phyloP scores from a whole-genome alignment of 1,139 yeast genomes.

The Blastobotrys petasosporus region DNA sequence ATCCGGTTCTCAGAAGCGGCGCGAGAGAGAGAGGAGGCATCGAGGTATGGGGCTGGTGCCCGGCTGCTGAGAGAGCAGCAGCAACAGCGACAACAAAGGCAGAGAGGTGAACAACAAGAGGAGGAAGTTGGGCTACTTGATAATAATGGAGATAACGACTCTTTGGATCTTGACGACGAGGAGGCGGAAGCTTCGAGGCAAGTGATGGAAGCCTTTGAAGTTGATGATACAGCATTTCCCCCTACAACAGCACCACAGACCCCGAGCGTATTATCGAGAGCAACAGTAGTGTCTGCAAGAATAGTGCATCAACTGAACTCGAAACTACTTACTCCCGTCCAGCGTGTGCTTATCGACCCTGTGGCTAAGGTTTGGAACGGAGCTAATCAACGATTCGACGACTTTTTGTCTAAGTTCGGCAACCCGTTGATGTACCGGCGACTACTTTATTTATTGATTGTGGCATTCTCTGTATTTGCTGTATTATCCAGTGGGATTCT shows the following conservation, averaged over 20 bases:
- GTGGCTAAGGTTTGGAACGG: conserved; percentile 53
- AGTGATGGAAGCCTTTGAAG: conserved; percentile 39
- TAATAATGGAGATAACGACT: conserved; percentile 12
- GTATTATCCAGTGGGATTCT: conserved; percentile 53
- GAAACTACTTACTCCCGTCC: conserved; percentile 48
- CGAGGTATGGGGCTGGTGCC: conserved; percentile 13
- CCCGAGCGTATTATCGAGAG: conserved; percentile 21
- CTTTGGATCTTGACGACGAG: not conserved
- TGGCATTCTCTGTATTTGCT: conserved; percentile 52
- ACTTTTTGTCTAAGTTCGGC: conserved; percentile 57
- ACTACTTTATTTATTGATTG: conserved; percentile 59
- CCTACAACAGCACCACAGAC: conserved; percentile 13
- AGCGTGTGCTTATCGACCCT: conserved; percentile 55
- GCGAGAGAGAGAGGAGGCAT: conserved; percentile 12
- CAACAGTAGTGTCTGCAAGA: conserved; percentile 25
- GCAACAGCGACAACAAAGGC: not conserved
- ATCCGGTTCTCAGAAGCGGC: conserved; percentile 11
- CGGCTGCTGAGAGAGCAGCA: conserved; percentile 12
- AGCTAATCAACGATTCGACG: conserved; percentile 47
- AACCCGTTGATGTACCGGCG: conserved; percentile 83
- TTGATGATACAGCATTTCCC: conserved; percentile 32
- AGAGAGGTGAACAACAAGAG: conserved; percentile 13
- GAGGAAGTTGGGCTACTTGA: conserved; percentile 11
- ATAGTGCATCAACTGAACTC: conserved; percentile 38
- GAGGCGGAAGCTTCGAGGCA: conserved; percentile 16